Conservation (phyloP, 2,329 filamentous ascomycete species). For the Lecanicillium sp. region DNA sequence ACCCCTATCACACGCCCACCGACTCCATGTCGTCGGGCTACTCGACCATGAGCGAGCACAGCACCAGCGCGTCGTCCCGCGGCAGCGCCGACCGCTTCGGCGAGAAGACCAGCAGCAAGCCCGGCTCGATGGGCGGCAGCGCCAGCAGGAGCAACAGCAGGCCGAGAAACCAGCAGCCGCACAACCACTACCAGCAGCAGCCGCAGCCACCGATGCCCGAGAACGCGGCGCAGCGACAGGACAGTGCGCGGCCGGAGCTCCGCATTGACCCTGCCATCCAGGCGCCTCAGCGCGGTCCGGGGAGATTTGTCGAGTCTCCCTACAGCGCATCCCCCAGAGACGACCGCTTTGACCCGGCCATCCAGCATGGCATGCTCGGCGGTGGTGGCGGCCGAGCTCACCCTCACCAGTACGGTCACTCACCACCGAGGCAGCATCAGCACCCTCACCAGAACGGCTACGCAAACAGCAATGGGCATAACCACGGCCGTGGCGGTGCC, state of each 20-base stretch:
- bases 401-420: background rate
- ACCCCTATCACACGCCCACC: slow-evolving; percentile 58
- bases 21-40: slow-evolving; percentile 60
- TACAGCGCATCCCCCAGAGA: slow-evolving; percentile 21
- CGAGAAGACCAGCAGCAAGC: background rate
- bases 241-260: slow-evolving; percentile 22
- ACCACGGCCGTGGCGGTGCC: slow-evolving; percentile 6
- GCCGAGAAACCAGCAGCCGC: background rate
- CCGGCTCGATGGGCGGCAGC: slow-evolving; percentile 27
- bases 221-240: slow-evolving; percentile 44
- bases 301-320: slow-evolving; percentile 25
- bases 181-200: background rate
- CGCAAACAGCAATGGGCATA: slow-evolving; percentile 14
- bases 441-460: too few relatives aligned
- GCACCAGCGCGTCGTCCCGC: slow-evolving; percentile 54
- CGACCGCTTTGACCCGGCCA: slow-evolving; percentile 19
- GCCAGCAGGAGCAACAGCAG: too few relatives aligned
- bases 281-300: slow-evolving; percentile 20
- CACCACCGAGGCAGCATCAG: slow-evolving; percentile 11
- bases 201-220: background rate
- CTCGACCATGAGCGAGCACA: slow-evolving; percentile 52
- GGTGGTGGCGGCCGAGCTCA: background rate
- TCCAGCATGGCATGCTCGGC: slow-evolving; percentile 18
- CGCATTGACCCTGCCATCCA: slow-evolving; percentile 30
- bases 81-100: slow-evolving; percentile 36